Evolutionary conservation across 768 basidiomycete species (phyloP).

Genomic region (Daedaleopsis sinensis): DNA sequence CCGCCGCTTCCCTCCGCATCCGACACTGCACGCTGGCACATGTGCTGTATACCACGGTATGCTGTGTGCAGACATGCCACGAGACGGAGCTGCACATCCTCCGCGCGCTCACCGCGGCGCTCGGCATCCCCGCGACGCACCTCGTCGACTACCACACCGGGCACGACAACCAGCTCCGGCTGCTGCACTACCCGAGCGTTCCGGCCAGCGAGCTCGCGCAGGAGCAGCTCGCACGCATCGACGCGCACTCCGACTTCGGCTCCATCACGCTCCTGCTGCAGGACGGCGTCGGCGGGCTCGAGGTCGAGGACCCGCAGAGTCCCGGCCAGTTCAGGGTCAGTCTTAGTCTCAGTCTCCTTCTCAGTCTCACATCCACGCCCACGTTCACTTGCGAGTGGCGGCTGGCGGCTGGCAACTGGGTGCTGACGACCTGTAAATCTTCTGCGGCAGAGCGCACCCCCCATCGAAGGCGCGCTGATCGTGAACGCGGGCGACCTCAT

Average conservation of each 20-base stretch:
- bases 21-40: neutral
- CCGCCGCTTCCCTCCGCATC: too few relatives aligned
- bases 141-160: slow-evolving; percentile 45
- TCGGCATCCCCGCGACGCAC: slow-evolving; percentile 47
- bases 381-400: too few relatives aligned
- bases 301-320: slow-evolving; percentile 56
- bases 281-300: slow-evolving; percentile 62
- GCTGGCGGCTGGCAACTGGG: too few relatives aligned
- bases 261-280: slow-evolving; percentile 63
- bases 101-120: slow-evolving; percentile 50
- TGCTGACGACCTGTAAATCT: too few relatives aligned
- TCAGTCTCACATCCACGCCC: neutral
- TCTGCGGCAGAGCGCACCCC: slow-evolving; percentile 36
- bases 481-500: slow-evolving; percentile 57
- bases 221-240: slow-evolving; percentile 46
- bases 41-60: neutral
- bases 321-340: slow-evolving; percentile 44
- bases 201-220: slow-evolving; percentile 35
- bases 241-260: slow-evolving; percentile 57
- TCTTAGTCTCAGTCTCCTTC: neutral
- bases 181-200: slow-evolving; percentile 59
- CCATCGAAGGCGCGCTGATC: slow-evolving; percentile 48
- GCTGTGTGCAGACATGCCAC: slow-evolving; percentile 45
- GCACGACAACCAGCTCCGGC: slow-evolving; percentile 55
- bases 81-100: slow-evolving; percentile 47